phyloP scores from a whole-genome alignment of 305 asterid genomes.

The Galium porrigens region DNA sequence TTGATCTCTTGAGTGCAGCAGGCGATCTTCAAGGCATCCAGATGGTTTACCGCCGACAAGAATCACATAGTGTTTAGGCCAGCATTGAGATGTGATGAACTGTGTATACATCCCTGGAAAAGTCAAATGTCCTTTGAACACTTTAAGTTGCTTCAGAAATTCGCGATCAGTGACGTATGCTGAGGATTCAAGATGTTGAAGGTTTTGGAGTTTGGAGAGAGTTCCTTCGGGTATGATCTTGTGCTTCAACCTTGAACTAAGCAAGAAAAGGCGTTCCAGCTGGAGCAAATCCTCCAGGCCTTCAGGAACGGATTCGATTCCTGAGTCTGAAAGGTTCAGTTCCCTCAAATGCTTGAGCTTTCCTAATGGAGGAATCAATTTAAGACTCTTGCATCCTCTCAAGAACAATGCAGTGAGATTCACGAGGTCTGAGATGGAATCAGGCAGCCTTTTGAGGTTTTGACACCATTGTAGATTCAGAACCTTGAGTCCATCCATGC shows the following conservation, averaged over 20 bases:
- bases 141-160: constrained; percentile 1
- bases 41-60: not conserved
- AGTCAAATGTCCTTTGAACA: constrained; percentile 6
- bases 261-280: constrained; percentile 12
- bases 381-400: not conserved
- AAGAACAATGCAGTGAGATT: constrained; percentile 15
- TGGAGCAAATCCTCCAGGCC: constrained; percentile 10
- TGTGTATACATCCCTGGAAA: not conserved
- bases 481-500: constrained; percentile 7
- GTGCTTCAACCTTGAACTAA: not conserved
- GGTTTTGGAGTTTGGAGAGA: not conserved
- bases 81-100: not conserved
- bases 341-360: constrained; percentile 13
- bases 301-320: constrained; percentile 8
- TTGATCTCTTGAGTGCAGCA: not conserved
- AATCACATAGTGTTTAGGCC: constrained; percentile 3
- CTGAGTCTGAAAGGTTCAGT: constrained; percentile 5
- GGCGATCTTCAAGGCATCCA: not conserved
- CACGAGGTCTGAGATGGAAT: constrained; percentile 12
- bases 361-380: constrained; percentile 9
- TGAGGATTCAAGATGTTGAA: constrained; percentile 7
- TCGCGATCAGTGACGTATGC: not conserved
- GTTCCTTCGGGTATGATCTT: constrained; percentile 7
- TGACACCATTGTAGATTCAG: not conserved
- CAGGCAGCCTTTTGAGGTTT: not conserved